Conservation (phyloP, 768 basidiomycete genomes). For the Butyriboletus loyo region DNA sequence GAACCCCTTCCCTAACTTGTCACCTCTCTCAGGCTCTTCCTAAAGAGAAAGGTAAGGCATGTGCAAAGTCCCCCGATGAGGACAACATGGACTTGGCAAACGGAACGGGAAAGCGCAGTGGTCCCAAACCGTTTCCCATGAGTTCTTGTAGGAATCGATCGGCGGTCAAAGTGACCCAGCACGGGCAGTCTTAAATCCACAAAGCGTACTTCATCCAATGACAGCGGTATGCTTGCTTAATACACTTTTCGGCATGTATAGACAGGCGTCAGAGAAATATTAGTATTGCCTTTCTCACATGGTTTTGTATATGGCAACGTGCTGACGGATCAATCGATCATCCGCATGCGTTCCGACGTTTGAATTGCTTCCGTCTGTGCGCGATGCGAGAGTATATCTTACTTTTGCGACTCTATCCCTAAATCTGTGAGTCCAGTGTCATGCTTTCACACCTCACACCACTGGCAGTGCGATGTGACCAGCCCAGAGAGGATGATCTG, state of each 20-base stretch:
- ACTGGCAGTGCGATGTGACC: not conserved
- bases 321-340: no score
- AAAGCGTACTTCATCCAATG: conserved; percentile 35
- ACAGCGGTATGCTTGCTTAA: no score
- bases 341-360: not conserved
- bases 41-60: conserved; percentile 20
- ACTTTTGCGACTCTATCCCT: no score
- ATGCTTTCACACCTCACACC: no score
- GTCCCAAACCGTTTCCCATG: conserved; percentile 47
- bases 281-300: no score
- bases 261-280: no score
- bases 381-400: no score
- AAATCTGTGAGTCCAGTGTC: no score
- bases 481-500: not conserved
- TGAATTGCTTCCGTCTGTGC: not conserved
- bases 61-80: conserved; percentile 2
- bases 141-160: conserved; percentile 40
- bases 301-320: no score
- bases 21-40: conserved; percentile 23
- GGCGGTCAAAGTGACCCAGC: conserved; percentile 24
- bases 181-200: conserved; percentile 4
- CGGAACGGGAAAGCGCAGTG: not conserved
- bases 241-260: no score
- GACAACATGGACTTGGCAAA: not conserved
- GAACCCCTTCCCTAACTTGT: conserved; percentile 21